Evolutionary conservation across 768 basidiomycete species (phyloP).

Genomic region (Boletus sp.): DNA sequence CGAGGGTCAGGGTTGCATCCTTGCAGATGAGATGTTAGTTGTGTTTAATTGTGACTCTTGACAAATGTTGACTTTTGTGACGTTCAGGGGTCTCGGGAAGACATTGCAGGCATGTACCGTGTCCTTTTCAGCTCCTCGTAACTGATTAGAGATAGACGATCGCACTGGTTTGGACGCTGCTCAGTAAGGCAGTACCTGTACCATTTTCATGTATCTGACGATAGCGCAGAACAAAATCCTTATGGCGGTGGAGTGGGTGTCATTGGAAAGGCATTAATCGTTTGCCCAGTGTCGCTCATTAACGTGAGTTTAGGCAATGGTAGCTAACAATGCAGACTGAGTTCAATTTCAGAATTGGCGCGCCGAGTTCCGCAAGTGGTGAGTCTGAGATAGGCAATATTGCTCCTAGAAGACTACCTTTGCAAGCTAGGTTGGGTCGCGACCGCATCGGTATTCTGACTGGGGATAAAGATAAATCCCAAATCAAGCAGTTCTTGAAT

Average conservation of each 20-base stretch:
- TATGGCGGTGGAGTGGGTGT: constrained; percentile 53
- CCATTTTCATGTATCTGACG: neutral
- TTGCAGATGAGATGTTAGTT: constrained; percentile 91
- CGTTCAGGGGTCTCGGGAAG: constrained; percentile 91
- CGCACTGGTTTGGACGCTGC: constrained; percentile 85
- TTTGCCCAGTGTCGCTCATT: constrained; percentile 89
- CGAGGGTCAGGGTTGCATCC: constrained; percentile 90
- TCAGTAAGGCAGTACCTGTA: constrained; percentile 56
- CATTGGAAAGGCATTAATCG: constrained; percentile 83
- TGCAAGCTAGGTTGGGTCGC: constrained; percentile 45
- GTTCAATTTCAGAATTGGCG: constrained; percentile 75
- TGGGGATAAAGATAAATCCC: constrained; percentile 54
- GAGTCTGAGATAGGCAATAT: constrained; percentile 28
- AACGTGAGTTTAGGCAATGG: constrained; percentile 48
- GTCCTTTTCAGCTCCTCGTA: neutral
- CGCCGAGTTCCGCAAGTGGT: constrained; percentile 95
- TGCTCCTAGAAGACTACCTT: neutral
- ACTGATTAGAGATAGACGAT: constrained; percentile 55
- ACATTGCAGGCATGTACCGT: constrained; percentile 62
- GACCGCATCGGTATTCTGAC: constrained; percentile 56
- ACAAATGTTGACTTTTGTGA: constrained; percentile 10
- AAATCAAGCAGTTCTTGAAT: constrained; percentile 69
- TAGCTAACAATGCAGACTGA: neutral
- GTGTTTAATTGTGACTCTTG: neutral
- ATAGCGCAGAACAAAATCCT: constrained; percentile 71